These are phyloP conservation scores for Hansenula sp. DNA, from an alignment of 1,139 yeast genomes.

Conservation along the genomic window DNA sequence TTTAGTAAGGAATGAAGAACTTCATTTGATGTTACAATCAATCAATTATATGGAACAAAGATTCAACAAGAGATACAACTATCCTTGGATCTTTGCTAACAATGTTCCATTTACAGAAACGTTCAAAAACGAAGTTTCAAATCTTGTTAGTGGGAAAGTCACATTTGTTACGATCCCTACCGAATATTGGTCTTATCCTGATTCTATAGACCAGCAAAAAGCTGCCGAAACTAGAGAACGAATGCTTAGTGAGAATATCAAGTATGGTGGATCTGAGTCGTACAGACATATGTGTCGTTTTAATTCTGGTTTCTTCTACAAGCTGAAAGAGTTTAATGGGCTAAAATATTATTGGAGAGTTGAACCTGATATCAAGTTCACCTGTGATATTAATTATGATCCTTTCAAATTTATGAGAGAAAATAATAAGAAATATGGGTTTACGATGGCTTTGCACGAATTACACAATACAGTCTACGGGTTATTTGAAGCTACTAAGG, in stretches of 20 bases:
- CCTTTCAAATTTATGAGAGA: slow-evolving; percentile 50
- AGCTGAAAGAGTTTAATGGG: slow-evolving; percentile 50
- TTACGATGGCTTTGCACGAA: slow-evolving; percentile 52
- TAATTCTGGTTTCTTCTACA: slow-evolving; percentile 51
- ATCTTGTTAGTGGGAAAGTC: slow-evolving; percentile 54
- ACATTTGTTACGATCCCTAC: slow-evolving; percentile 61
- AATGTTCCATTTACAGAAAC: slow-evolving; percentile 48
- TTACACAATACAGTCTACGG: slow-evolving; percentile 48
- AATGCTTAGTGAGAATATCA: slow-evolving; percentile 39
- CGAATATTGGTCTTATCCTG: slow-evolving; percentile 75
- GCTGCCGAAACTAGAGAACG: slow-evolving; percentile 49
- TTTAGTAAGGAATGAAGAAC: slow-evolving; percentile 49
- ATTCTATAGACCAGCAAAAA: slow-evolving; percentile 51
- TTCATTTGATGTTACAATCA: slow-evolving; percentile 43
- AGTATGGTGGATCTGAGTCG: slow-evolving; percentile 52
- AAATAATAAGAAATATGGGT: slow-evolving; percentile 47
- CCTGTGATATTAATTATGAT: slow-evolving; percentile 53
- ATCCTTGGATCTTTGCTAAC: slow-evolving; percentile 63
- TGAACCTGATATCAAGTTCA: slow-evolving; percentile 52
- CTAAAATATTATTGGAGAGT: slow-evolving; percentile 67
- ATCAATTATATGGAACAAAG: slow-evolving; percentile 53
- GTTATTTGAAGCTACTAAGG: slow-evolving; percentile 54
- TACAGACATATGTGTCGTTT: slow-evolving; percentile 64
- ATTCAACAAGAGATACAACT: slow-evolving; percentile 48
- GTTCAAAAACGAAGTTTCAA: slow-evolving; percentile 39